phyloP scores from a whole-genome alignment of 805 yeast genomes.

The Kodamaea neixiangensis region DNA sequence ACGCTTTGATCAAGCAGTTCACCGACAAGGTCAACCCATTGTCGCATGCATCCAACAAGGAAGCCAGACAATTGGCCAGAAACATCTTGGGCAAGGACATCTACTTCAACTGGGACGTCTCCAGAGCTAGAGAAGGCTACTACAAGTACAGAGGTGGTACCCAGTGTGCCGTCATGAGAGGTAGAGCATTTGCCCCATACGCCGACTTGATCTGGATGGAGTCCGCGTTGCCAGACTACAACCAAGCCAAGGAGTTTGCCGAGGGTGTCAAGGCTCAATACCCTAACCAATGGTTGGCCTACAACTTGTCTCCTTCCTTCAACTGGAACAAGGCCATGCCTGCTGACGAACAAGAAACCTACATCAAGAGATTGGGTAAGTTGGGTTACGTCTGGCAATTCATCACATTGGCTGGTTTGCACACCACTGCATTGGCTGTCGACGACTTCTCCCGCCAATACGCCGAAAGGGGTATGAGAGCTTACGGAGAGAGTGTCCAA shows the following conservation, averaged over 20 bases:
- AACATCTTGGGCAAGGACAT: conserved; percentile 78
- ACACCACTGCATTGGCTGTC: conserved; percentile 90
- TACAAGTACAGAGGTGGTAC: conserved; percentile 96
- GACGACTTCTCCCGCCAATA: conserved; percentile 81
- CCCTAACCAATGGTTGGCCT: conserved; percentile 95
- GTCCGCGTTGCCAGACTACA: conserved; percentile 89
- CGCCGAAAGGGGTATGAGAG: conserved; percentile 87
- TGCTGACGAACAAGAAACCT: conserved; percentile 83
- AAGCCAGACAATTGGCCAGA: conserved; percentile 76
- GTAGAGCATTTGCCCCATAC: conserved; percentile 91
- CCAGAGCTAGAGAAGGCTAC: conserved; percentile 96
- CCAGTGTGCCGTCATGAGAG: conserved; percentile 96
- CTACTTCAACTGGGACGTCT: conserved; percentile 91
- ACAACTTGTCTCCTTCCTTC: conserved; percentile 95
- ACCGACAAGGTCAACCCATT: conserved; percentile 70
- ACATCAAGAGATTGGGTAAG: conserved; percentile 80
- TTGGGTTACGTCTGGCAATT: conserved; percentile 97
- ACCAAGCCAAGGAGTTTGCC: conserved; percentile 93
- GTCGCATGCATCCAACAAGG: conserved; percentile 71
- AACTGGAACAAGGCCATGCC: conserved; percentile 97
- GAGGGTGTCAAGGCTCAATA: conserved; percentile 78
- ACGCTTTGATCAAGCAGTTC: conserved; percentile 64
- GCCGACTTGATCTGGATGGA: conserved; percentile 99
- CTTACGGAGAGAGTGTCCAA: conserved; percentile 88
- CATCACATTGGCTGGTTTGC: conserved; percentile 95